phyloP scores from a whole-genome alignment of 345 rosid genomes.

The Excoecaria agallocha region DNA sequence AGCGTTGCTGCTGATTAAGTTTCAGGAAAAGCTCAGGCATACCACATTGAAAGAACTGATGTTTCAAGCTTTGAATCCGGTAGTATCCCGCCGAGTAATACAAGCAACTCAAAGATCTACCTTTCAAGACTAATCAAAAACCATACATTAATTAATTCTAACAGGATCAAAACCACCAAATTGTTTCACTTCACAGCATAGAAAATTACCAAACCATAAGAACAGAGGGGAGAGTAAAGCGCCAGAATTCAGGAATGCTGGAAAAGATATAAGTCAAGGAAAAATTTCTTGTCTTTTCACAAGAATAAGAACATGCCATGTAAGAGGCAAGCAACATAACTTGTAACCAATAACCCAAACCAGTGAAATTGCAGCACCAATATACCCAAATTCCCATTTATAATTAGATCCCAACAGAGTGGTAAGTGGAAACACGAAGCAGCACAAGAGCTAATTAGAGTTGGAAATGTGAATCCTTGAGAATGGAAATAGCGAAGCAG shows the following conservation, averaged over 20 bases:
- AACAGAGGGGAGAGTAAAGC: too few relatives aligned
- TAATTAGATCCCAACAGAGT: conserved; percentile 46
- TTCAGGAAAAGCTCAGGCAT: background rate
- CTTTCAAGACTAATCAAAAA: conserved; percentile 42
- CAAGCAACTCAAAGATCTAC: conserved; percentile 52
- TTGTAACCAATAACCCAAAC: conserved; percentile 36
- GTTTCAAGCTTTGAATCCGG: conserved; percentile 56
- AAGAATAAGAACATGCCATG: conserved; percentile 31
- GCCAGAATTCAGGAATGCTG: background rate
- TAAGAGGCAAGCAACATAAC: conserved; percentile 37
- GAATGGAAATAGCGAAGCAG: conserved; percentile 44
- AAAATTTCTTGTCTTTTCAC: conserved; percentile 12
- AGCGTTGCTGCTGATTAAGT: background rate
- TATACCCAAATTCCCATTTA: conserved; percentile 25
- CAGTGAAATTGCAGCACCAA: conserved; percentile 43
- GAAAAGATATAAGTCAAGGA: conserved; percentile 7
- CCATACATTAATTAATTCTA: background rate
- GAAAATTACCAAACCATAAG: too few relatives aligned
- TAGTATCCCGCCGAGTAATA: conserved; percentile 47
- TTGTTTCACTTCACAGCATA: too few relatives aligned
- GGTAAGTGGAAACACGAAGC: conserved; percentile 43
- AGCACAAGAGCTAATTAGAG: conserved; percentile 35
- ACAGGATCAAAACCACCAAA: too few relatives aligned
- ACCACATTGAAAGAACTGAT: conserved; percentile 57
- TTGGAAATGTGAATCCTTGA: conserved; percentile 43